Percentiles rank a stretch among this genome's conserved stretches.
phyloP scores from a whole-genome alignment of 2,329 filamentous ascomycete species.

The Ophiobolus disseminans region DNA sequence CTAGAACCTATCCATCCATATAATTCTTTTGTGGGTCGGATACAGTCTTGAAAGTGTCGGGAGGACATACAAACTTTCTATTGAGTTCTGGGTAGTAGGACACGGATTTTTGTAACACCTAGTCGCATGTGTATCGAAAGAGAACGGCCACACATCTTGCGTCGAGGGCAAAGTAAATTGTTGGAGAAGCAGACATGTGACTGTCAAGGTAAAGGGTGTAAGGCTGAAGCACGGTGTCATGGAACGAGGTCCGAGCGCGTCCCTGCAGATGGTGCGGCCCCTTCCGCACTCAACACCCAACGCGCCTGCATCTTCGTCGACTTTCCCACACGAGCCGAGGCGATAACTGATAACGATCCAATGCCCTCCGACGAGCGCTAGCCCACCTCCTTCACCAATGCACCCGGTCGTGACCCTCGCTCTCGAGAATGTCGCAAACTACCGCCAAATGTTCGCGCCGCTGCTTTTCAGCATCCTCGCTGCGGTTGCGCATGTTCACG shows the following conservation, averaged over 20 bases:
- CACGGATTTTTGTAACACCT: no score
- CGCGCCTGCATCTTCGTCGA: background rate
- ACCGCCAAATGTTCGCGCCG: constrained; percentile 43
- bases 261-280: constrained; percentile 12
- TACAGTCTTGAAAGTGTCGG: no score
- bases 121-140: no score
- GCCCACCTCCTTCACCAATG: constrained; percentile 44
- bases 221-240: constrained; percentile 16
- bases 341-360: constrained; percentile 15
- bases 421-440: constrained; percentile 40
- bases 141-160: no score
- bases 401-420: constrained; percentile 41
- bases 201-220: background rate
- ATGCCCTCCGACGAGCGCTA: constrained; percentile 46
- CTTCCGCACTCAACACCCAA: constrained; percentile 6
- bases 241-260: background rate
- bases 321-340: no score
- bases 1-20: no score
- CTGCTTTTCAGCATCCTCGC: constrained; percentile 46
- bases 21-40: no score
- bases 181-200: no score
- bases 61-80: no score
- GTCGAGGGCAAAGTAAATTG: no score
- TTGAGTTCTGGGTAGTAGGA: no score
- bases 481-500: constrained; percentile 42